Base-by-base conservation (phyloP, 345 rosid species). In the Citrus glauca region DNA sequence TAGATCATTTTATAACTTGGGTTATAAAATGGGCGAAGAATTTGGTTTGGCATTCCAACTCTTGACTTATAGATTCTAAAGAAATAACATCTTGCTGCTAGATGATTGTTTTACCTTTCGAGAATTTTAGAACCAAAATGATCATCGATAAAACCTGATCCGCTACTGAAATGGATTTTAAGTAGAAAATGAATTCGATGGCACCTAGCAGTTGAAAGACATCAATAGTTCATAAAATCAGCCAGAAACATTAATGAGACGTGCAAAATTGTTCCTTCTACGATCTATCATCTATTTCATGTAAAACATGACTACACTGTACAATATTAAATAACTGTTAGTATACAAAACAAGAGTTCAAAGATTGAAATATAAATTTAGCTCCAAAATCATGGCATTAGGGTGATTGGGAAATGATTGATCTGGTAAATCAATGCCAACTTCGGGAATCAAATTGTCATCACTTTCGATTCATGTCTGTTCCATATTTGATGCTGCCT, bases 401-500 rank as follows among this genome's bases (percentile, higher is more conserved):
- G 30, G 38, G 53, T 16, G 56, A 75, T 17, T 22, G 35, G 8
- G 63, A n/a, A 48, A 20, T 22, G 9, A 17, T 35, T 53, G 64
- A 55, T 56, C 30, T n/a, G 53, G 27, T 53, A 28, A 50, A 22
- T 22, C 64, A 24, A 72, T 71, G 73, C 64, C 53, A n/a, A 72
- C 53, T 57, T 11, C 9, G 3, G 10, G 20, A 62, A 72, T 37
- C 16, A 14, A 14, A 9, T 25, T 32, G 33, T 73, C 32, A 7
- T 59, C 79, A 50, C 50, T 17, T 22, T 25, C 22, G 30, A 28
- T 32, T 66, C 55, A 81, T 40, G 77, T 59, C 25, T 74, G 73
- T 45, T 73, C 66, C 7, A 65, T 77, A 38, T 65, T 78, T 24
- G 91, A 74, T 71, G 88, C 80, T 65, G 95, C 93, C 84, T 91